Base-by-base conservation (phyloP, 768 basidiomycete species). In the Chalciporus sphaerocephalus region DNA sequence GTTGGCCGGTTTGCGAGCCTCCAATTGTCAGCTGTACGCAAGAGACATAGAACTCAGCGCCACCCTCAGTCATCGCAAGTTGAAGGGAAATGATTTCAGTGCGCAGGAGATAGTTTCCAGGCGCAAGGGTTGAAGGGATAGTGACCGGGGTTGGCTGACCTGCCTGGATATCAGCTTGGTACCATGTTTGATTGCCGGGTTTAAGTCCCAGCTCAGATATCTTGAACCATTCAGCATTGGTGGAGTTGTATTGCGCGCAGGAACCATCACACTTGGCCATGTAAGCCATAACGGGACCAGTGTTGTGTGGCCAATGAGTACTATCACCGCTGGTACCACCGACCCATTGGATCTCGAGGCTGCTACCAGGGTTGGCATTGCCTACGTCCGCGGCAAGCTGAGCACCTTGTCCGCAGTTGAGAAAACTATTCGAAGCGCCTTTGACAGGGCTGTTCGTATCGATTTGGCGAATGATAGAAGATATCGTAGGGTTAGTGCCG, bases 11-110 rank as follows among this genome's bases (percentile, higher is more conserved):
- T 36, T 65, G 59, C 39, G 54, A 58, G 3, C 63, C 63, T 10
- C 63, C 60, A 37, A 65, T 48, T 1, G 42, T 39, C 12, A 67
- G 15, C 22, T 65, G 64, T 16, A 54, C 47, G 38, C 65, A 65
- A 16, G 58, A 33, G 2, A 58, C 53, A 32, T 65, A 65, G 39
- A 65, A 65, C 42, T 65, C 65, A 2, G 83, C 87, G 21, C 84
- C 84, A 8, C 81, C 80, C 15, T 45, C 2, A 11, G 58, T 43
- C 30, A 59, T 66, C 15, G 74, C 87, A 30, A 78, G 69, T 52
- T 91, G 87, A n/a, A 91, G 78, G 6, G 82, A 72, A 55, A 91
- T 81, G 62, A 90, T 73, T 30, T 89, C 87, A 62, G 87, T 79
- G 3, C 88, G 85, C 54, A 89, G 60, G 39, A 90, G 64, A 60